Percentiles rank a stretch among this genome's conserved stretches.
phyloP scores from a whole-genome alignment of 2,329 filamentous ascomycete genomes.

The Neofusicoccum sp. region DNA sequence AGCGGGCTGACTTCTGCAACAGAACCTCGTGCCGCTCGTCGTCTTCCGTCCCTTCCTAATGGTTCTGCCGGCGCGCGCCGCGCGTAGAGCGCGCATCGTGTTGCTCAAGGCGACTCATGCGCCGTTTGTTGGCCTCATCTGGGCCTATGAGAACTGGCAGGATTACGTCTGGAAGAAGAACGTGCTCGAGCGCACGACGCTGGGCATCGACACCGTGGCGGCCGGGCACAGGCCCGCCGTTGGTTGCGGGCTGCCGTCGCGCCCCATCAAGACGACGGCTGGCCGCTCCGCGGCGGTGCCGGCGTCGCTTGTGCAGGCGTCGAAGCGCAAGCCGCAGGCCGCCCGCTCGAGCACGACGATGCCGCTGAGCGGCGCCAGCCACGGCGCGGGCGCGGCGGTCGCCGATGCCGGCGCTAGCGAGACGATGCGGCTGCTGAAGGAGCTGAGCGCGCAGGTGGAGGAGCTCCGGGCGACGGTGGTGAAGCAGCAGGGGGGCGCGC shows the following conservation, averaged over 20 bases:
- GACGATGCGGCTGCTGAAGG: constrained; percentile 12
- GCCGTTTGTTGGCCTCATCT: constrained; percentile 68
- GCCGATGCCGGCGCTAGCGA: constrained; percentile 6
- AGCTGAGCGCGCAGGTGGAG: constrained; percentile 13
- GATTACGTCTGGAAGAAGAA: constrained; percentile 24
- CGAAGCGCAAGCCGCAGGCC: neutral
- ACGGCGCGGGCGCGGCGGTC: neutral
- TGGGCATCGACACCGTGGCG: constrained; percentile 6
- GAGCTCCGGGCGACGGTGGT: constrained; percentile 17
- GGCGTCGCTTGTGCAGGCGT: constrained; percentile 16
- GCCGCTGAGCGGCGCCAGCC: neutral
- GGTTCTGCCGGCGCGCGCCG: constrained; percentile 61
- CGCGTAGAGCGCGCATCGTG: constrained; percentile 61
- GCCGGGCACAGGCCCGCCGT: constrained; percentile 5
- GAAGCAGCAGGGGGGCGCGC: constrained; percentile 4
- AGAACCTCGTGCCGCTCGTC: constrained; percentile 72
- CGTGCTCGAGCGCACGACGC: neutral
- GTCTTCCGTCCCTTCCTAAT: constrained; percentile 73
- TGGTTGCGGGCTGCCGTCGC: constrained; percentile 11
- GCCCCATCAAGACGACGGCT: constrained; percentile 7
- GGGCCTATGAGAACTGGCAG: constrained; percentile 59
- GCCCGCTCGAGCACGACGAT: neutral
- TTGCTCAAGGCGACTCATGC: constrained; percentile 60
- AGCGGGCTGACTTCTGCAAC: constrained; percentile 25
- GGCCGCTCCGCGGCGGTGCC: constrained; percentile 5